Evolutionary conservation across 306 rosid genomes (phyloP).

Genomic region (Rosa lucieae): DNA sequence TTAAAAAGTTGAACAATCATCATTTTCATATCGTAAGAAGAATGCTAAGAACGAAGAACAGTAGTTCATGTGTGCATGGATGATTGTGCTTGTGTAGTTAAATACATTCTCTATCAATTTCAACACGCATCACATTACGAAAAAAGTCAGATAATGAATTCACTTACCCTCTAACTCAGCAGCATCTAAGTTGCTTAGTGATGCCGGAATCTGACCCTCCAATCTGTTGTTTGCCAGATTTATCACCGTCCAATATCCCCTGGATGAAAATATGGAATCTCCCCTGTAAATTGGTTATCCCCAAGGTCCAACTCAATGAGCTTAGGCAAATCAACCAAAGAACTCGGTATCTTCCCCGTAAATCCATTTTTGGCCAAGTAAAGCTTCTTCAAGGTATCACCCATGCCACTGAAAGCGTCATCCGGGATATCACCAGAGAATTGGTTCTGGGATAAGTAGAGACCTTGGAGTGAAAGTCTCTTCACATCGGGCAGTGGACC

Average conservation of each 20-base stretch:
- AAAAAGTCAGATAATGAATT: not conserved
- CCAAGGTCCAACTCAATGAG: slow-evolving; percentile 59
- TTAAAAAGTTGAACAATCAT: too few species aligned
- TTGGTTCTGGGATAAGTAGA: slow-evolving; percentile 53
- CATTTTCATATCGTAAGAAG: too few species aligned
- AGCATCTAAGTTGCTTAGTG: slow-evolving; percentile 24
- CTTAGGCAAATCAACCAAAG: slow-evolving; percentile 51
- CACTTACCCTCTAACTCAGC: slow-evolving; percentile 49
- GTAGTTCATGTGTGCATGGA: not conserved
- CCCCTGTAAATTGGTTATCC: slow-evolving; percentile 56
- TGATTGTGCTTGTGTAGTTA: not conserved
- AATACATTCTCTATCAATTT: not conserved
- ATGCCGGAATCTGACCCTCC: slow-evolving; percentile 58
- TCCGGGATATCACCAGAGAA: slow-evolving; percentile 55
- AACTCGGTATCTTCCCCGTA: slow-evolving; percentile 56
- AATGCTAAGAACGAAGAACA: too few species aligned
- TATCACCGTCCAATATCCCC: slow-evolving; percentile 32
- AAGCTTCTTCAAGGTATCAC: slow-evolving; percentile 37
- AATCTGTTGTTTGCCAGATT: slow-evolving; percentile 54
- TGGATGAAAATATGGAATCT: slow-evolving; percentile 50
- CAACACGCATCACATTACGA: not conserved
- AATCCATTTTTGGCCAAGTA: slow-evolving; percentile 54
- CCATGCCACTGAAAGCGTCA: slow-evolving; percentile 60
- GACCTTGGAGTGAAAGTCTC: slow-evolving; percentile 32
- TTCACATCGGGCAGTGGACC: slow-evolving; percentile 66